These are phyloP conservation scores for Blepharisma stoltei DNA, from an alignment of 73 alveolate genomes.

Conservation along the genomic window DNA sequence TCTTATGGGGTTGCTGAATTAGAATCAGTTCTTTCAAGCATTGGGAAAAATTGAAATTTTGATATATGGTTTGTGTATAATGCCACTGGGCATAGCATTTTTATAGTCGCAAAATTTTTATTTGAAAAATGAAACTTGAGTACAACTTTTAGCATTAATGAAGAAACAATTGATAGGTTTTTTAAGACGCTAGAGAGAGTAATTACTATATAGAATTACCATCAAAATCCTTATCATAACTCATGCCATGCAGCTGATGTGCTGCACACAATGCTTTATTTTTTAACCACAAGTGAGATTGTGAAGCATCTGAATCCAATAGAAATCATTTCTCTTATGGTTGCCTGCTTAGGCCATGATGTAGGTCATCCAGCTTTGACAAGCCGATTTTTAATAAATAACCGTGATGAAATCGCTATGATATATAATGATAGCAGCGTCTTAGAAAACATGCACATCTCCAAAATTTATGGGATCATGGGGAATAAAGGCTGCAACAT, in stretches of 20 bases:
- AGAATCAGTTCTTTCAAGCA: no score
- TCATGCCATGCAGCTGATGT: slow-evolving; percentile 26
- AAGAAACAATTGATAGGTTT: no score
- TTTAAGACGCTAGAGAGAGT: no score
- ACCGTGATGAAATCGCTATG: slow-evolving; percentile 13
- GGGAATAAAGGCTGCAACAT: slow-evolving; percentile 12
- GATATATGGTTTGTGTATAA: no score
- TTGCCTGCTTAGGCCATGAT: slow-evolving; percentile 8
- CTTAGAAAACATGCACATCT: slow-evolving; percentile 35
- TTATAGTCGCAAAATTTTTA: no score
- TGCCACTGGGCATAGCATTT: no score
- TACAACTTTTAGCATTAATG: no score
- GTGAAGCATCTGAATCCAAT: neutral
- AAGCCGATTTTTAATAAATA: neutral
- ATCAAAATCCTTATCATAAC: neutral
- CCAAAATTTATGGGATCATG: slow-evolving; percentile 28
- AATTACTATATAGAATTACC: no score
- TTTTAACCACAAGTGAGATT: neutral
- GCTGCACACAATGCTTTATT: neutral
- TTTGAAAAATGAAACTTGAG: no score
- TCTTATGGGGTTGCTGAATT: neutral
- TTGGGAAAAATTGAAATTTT: no score
- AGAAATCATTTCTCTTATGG: slow-evolving; percentile 4
- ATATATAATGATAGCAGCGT: slow-evolving; percentile 37
- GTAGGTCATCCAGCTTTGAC: slow-evolving; percentile 2